These are phyloP conservation scores for Aegilops bicornis DNA, from an alignment of 176 grass and related monocot species.

Conservation along the genomic window DNA sequence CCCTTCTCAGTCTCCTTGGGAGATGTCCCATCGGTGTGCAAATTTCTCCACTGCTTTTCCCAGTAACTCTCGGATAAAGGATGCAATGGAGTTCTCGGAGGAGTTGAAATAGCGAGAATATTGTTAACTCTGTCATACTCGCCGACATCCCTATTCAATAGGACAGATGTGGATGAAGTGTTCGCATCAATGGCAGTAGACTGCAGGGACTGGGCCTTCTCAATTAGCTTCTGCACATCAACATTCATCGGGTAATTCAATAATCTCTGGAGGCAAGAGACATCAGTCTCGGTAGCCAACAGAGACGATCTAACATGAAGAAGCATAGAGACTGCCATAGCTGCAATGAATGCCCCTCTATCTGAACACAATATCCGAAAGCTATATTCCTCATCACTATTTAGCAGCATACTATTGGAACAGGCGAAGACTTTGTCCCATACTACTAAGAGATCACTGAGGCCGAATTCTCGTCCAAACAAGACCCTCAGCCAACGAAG, in stretches of 20 bases:
- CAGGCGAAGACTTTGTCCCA: conserved; percentile 87
- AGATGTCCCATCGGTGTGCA: conserved; percentile 59
- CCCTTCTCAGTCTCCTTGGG: conserved; percentile 42
- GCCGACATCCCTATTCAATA: conserved; percentile 40
- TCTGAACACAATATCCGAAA: conserved; percentile 76
- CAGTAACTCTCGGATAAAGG: conserved; percentile 73
- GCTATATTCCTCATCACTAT: conserved; percentile 48
- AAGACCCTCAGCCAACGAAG: conserved; percentile 97
- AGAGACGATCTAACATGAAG: conserved; percentile 86
- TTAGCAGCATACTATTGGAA: conserved; percentile 54
- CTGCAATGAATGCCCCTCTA: conserved; percentile 87
- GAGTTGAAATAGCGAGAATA: conserved; percentile 47
- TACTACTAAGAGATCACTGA: conserved; percentile 67
- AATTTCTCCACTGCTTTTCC: conserved; percentile 92
- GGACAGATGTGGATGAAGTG: conserved; percentile 31
- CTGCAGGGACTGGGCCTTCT: conserved; percentile 73
- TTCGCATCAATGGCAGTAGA: conserved; percentile 73
- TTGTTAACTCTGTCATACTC: conserved; percentile 43
- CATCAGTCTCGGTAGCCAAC: conserved; percentile 79
- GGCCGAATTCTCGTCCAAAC: conserved; percentile 87
- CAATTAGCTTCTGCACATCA: conserved; percentile 72
- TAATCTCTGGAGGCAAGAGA: conserved; percentile 76
- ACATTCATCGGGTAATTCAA: conserved; percentile 79
- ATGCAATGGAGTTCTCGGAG: conserved; percentile 58
- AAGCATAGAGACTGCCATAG: conserved; percentile 93